Evolutionary conservation across 2,329 filamentous ascomycete genomes (phyloP), one percentile per base, ranked within the genome.

Genomic region (Plenodomus tracheiphilus): DNA sequence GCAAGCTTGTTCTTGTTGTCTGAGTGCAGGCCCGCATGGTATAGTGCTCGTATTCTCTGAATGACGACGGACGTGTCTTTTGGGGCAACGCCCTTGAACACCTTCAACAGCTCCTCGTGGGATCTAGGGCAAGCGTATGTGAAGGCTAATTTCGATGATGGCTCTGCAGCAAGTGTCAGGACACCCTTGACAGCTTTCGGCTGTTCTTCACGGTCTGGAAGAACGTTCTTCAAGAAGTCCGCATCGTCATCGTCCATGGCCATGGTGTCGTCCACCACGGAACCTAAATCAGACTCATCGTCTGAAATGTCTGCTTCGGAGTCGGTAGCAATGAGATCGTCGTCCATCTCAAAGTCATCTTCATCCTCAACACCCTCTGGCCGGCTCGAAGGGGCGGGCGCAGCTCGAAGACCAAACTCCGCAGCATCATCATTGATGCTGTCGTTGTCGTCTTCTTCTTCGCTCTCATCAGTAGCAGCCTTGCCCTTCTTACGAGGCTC

Each of bases 341-440:
- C 89, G 50, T 97, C 93, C 53, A 97, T 85, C 20, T 93, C 70
- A 63, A 97, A 97, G 61, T 97, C 91, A 62, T 97, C 93, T 68
- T 97, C 93, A 60, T 97, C 93, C 57, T 96, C 91, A 28, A 96
- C 49, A 58, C 72, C 59, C 46, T 65, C 52, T 56, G 68, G 58
- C 66, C 69, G 54, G 35, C 63, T 65, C 20, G 64, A 62, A 21
- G 65, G 87, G 79, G 62, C 38, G 32, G 55, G 46, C 65, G 87
- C 81, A 10, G 81, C 78, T 3, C 80, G 81, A n/a, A 87, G 73
- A 1, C 84, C 84, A 64, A 86, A 87, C 41, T 79, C 77, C 41
- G 77, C 80, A 13, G 84, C 83, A 64, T 87, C 83, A 50, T 85
- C 81, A 20, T 59, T 59, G 10, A 61, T 35, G n/a, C 58, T 61